Percentiles rank a stretch among this genome's conserved stretches.
Conservation (phyloP, 2,329 filamentous ascomycete species). For the Neophaeococcomyces aloes region DNA sequence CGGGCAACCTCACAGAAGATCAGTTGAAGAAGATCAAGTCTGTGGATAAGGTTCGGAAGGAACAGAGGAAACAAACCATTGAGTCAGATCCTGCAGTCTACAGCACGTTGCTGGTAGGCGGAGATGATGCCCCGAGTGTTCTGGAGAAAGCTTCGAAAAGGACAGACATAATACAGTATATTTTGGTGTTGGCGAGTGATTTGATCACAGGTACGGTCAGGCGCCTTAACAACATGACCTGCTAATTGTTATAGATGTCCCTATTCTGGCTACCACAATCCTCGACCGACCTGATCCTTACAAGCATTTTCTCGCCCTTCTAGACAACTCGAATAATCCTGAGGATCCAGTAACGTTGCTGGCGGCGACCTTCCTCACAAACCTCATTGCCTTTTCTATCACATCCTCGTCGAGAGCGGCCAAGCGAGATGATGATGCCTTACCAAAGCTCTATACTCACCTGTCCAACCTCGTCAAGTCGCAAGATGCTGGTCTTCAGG, state of each 20-base stretch:
- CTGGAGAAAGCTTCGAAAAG: conserved; percentile 77
- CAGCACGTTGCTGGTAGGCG: conserved; percentile 66
- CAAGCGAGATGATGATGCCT: conserved; percentile 58
- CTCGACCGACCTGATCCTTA: conserved; percentile 59
- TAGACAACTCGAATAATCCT: conserved; percentile 71
- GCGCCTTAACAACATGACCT: neutral
- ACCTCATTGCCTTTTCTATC: conserved; percentile 58
- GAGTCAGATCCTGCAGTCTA: conserved; percentile 73
- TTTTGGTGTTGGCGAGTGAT: conserved; percentile 79
- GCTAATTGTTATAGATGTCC: conserved; percentile 52
- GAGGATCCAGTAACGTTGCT: conserved; percentile 84
- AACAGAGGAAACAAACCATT: conserved; percentile 73
- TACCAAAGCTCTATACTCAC: conserved; percentile 76
- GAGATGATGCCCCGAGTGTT: conserved; percentile 56
- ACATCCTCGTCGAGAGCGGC: conserved; percentile 49
- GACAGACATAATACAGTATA: conserved; percentile 86
- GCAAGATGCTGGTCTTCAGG: conserved; percentile 79
- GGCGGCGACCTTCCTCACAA: conserved; percentile 75
- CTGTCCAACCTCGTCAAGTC: conserved; percentile 74
- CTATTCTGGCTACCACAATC: conserved; percentile 64
- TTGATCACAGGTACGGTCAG: conserved; percentile 60
- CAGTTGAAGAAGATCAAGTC: conserved; percentile 93
- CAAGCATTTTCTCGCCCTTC: conserved; percentile 71
- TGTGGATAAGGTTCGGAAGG: conserved; percentile 90
- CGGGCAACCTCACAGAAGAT: conserved; percentile 83